Conservation (phyloP, 768 basidiomycete species). For the Symmetrospora coprosmae region DNA sequence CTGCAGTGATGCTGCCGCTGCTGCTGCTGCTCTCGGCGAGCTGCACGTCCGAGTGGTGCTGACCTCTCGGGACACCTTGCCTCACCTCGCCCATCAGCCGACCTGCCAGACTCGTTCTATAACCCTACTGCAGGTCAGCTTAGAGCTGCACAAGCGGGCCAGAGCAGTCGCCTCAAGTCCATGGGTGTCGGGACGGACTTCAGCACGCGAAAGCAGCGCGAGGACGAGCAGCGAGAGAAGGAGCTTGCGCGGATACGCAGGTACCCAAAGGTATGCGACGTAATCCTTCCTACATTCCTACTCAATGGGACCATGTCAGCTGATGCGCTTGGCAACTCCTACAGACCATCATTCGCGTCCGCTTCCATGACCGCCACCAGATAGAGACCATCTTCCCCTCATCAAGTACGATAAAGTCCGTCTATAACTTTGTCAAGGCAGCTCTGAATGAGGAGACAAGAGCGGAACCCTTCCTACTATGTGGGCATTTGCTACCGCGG, state of each 20-base stretch:
- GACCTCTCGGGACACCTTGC: too few relatives aligned
- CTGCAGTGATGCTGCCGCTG: too few relatives aligned
- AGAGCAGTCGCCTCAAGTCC: background rate
- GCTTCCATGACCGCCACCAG: conserved; percentile 65
- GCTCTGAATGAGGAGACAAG: conserved; percentile 61
- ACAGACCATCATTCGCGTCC: conserved; percentile 67
- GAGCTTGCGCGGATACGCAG: background rate
- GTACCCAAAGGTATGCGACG: conserved; percentile 17
- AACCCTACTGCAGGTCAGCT: conserved; percentile 18
- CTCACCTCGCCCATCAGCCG: background rate
- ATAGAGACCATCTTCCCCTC: conserved; percentile 67
- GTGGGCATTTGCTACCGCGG: conserved; percentile 42
- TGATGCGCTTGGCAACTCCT: background rate
- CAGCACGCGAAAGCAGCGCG: background rate
- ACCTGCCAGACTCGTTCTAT: conserved; percentile 20
- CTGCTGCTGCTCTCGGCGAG: too few relatives aligned
- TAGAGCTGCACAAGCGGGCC: conserved; percentile 5
- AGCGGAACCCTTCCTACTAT: conserved; percentile 67
- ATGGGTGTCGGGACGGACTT: conserved; percentile 13
- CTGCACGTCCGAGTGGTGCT: too few relatives aligned
- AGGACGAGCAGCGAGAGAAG: conserved; percentile 13
- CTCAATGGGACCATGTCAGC: background rate
- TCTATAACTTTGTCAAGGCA: conserved; percentile 69
- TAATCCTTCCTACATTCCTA: background rate
- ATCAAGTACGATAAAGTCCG: conserved; percentile 58